These are phyloP conservation scores for Boletales sp. DNA, from an alignment of 768 basidiomycete genomes.

Conservation along the genomic window DNA sequence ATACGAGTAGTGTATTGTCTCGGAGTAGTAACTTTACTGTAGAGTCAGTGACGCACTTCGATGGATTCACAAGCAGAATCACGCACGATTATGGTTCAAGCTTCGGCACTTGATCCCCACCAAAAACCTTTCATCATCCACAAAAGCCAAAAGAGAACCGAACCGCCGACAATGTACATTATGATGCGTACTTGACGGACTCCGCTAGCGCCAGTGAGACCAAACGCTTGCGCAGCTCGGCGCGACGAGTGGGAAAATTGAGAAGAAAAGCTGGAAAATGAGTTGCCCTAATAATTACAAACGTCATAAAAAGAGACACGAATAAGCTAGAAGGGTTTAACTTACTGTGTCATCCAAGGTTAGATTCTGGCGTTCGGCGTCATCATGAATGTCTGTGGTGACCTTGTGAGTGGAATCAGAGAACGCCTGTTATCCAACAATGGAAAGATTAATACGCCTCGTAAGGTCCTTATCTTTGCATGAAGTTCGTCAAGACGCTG, in stretches of 20 bases:
- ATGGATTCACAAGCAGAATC: not conserved
- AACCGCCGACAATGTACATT: slow-evolving; percentile 50
- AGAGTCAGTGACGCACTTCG: not conserved
- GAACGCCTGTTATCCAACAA: not conserved
- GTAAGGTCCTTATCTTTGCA: slow-evolving; percentile 75
- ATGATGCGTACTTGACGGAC: slow-evolving; percentile 70
- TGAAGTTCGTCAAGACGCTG: slow-evolving; percentile 80
- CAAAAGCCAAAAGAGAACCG: slow-evolving; percentile 55
- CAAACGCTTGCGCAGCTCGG: slow-evolving; percentile 71
- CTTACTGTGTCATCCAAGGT: slow-evolving; percentile 75
- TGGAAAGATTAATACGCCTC: slow-evolving; percentile 52
- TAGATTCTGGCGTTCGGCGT: slow-evolving; percentile 78
- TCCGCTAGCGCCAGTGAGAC: slow-evolving; percentile 54
- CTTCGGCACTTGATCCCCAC: slow-evolving; percentile 26
- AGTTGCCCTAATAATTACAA: slow-evolving; percentile 45
- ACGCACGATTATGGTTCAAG: slow-evolving; percentile 17
- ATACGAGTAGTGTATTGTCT: slow-evolving; percentile 2
- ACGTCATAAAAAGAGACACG: not conserved
- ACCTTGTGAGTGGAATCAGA: slow-evolving; percentile 42
- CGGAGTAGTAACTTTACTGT: not conserved
- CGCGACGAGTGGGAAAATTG: slow-evolving; percentile 64
- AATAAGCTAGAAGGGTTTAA: not conserved
- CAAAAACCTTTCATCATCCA: slow-evolving; percentile 52
- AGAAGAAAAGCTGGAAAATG: slow-evolving; percentile 61
- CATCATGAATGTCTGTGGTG: slow-evolving; percentile 84